Base-by-base conservation (phyloP, 768 basidiomycete genomes). In the Fibroporia radiculosa region DNA sequence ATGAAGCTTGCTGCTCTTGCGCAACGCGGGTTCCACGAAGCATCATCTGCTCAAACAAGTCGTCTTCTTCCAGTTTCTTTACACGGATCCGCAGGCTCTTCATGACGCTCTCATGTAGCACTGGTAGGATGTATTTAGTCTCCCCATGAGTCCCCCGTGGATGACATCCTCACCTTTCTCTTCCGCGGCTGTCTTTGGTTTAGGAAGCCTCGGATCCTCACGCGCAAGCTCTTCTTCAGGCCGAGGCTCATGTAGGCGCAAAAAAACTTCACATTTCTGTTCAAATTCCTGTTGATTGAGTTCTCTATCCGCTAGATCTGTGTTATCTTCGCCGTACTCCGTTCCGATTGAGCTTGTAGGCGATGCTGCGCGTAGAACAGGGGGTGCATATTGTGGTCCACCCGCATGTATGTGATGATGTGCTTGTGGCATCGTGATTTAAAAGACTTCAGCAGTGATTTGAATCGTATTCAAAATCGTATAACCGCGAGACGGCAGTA, bases 291-390 rank as follows among this genome's bases (percentile, higher is more conserved):
- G 58, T 38, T 65, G 57, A 36, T 59, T 56, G 29, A 73, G 56
- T 47, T 62, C 63, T n/a, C 48, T 48, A 45, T 74, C 72, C 3
- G 64, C 64, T n/a, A 56, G 56, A 28, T 53, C 54, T n/a, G 73
- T 72, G 49, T 72, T 68, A 52, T 74, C 73, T 13, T 59, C 60
- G 6, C 66, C 69, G 25, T 73, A 73, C n/a, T 67, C 62, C 32
- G 72, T 73, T 28, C 67, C 71, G 39, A 74, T 62, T 12, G 72
- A 71, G 40, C 67, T 70, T 6, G 68, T 68, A 24, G 72, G 73
- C 2, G 72, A 74, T 4, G 70, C 65, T 6, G 67, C 63, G 27
- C 72, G 68, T 18, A 73, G 64, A 45, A 74, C 60, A 2, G 72
- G 71, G 1, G 72, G 62, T 25, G 65, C 71, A 47, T 74, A 74